Base-by-base conservation (phyloP, 495 filamentous ascomycete species). In the Neurospora discreta region DNA sequence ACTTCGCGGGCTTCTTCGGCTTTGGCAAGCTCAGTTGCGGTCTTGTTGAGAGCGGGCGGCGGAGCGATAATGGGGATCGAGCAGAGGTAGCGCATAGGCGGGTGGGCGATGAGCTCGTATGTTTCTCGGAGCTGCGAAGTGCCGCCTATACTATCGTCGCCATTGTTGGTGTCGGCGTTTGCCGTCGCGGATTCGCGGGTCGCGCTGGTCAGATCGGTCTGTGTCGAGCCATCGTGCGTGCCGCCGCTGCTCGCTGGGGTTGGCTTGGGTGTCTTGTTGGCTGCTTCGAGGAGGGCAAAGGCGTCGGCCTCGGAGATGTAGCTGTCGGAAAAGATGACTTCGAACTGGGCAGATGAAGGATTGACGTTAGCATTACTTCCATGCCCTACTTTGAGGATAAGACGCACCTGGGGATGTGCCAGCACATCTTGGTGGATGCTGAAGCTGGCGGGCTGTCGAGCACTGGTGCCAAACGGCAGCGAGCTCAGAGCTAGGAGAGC, bases 401-500 rank as follows among this genome's bases (percentile, higher is more conserved):
- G 69, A 78, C 83, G 40, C 81, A 96, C 93, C 84, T 98, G 95
- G 36, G 95, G 95, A 84, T 91, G 93, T 26, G 95, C 95, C 42
- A 97, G 85, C 11, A 99, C 79, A 80, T 99, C 95, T 78, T 98
- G 94, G 76, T 96, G 89, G 40, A 97, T 90, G 75, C 83, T 86
- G 73, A 86, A 86, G 46, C 82, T 76, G 46, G 80, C 76, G 9
- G 78, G 82, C 70, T 85, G 83, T 23, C 82, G 82, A 72, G 83
- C 84, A 68, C 69, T 71, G n/a, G n/a, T n/a, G 71, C 77, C 79
- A 38, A 84, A 78, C 78, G 76, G 79, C 74, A 82, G 76, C 73
- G 77, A 78, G 23, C 52, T 60, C 52, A 60, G 52, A 33, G 81
- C 78, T 74, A 85, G 73, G 72, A 84, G 77, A 69, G 85, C 73